Evolutionary conservation across 345 rosid species (phyloP), one percentile per base, ranked within the genome.

Genomic region (Brassica nigra): DNA sequence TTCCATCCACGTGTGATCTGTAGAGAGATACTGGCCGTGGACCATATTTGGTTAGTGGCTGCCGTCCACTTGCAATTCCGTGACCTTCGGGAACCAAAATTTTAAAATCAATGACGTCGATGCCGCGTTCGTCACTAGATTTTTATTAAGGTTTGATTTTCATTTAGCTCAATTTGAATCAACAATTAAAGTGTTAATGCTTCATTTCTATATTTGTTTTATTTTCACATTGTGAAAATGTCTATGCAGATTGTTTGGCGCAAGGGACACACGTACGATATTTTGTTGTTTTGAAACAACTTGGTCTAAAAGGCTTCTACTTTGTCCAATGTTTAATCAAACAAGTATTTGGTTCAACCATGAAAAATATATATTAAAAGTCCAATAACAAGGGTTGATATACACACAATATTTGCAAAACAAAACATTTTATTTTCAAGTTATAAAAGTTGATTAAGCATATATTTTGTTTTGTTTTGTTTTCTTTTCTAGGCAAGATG

Each of bases 51-150:
- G 55, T 28, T 1, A 67, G 44, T 30, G 18, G 16, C 57, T 49
- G 80, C 74, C 80, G 79, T 58, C 79, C 68, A 61, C 68, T 76
- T 58, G 44, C 66, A 67, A 28, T 6, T 42, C 31, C 34, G 49
- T 3, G 68, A 59, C 28, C 61, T 68, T 68, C 7, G 28, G 27
- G 68, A 42, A 42, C 27, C 3, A 14, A 37, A 6, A 14, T 49
- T n/a, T 49, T 14, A n/a, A 49, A 14, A 49, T 2, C 57, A 70
- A 55, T 18, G 18, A 70, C 18, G 28, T 70, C 9, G 74, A n/a
- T 52, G 47, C 61, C 77, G 62, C 47, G 20, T 44, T 54, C 34
- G 9, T 44, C 33, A 16, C 23, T 14, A 9, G 4, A 62, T 39
- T 39, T 63, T 30, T 62, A 12, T 29, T 6, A 4, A 31, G 42